Evolutionary conservation across 345 rosid species (phyloP), one percentile per base, ranked within the genome.

Genomic region (Camelina neglecta): DNA sequence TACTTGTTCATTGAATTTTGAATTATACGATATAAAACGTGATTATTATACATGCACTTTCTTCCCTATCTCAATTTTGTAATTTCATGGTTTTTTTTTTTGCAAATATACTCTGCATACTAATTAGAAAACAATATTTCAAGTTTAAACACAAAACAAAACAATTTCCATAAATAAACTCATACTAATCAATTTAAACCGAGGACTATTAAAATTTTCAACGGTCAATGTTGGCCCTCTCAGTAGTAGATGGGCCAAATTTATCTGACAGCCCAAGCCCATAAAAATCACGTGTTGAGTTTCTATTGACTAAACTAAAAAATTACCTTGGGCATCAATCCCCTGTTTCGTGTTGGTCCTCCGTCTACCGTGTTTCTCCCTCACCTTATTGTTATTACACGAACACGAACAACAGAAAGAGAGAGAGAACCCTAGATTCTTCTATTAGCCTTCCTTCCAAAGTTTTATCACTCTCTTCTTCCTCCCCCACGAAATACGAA

Each of bases 401-500:
- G 58, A 70, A 70, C 71, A 70, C 50, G 2, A 76, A 69, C 20
- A 64, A 8, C 18, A 66, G 0, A n/a, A 39, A 26, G 29, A 26
- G 8, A 65, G 2, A 71, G 38, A 71, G 58, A 78, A 60, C 81
- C 81, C 81, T 78, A 78, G 64, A 66, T 58, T 78, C 0, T 72
- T 72, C 77, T 23, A 15, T 31, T 31, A 44, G 1, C 50, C 76
- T 77, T 58, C 63, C 12, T 21, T 69, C 9, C 41, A 11, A 11
- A 29, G 1, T 60, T 51, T 29, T 54, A 36, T 41, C 45, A 51
- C 18, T 51, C 65, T 45, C 50, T 45, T 35, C 7, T 29, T 2
- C 20, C 20, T 33, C 16, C 48, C 29, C 4, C 29, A 8, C 61
- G 8, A 4, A 7, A 56, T 29, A 20, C 77, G 48, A 59, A 38